Percentiles rank a stretch among this genome's conserved stretches.
phyloP scores from a whole-genome alignment of 371 early-diverging fungal species.

The Conidiobolus incongruus region DNA sequence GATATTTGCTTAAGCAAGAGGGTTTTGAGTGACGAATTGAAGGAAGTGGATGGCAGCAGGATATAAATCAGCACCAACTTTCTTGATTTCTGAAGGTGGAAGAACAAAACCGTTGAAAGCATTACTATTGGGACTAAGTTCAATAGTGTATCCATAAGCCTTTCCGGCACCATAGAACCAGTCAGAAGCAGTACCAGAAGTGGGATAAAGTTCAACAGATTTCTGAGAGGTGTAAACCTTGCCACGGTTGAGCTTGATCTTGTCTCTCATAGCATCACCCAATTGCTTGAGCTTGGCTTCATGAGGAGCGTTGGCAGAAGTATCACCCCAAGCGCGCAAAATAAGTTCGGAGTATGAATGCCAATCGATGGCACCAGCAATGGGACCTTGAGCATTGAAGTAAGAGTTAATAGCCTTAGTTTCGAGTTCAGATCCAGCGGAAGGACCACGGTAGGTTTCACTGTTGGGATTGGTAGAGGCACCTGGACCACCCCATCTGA shows the following conservation, averaged over 20 bases:
- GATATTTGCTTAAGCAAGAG: too few relatives aligned
- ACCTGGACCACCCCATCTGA: conserved; percentile 18
- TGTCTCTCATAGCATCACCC: not conserved
- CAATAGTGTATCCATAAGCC: conserved; percentile 5
- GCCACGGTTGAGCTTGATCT: not conserved
- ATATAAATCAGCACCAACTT: conserved; percentile 1
- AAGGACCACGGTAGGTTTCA: conserved; percentile 19
- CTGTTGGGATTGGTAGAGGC: conserved; percentile 12
- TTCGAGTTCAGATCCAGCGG: conserved; percentile 17
- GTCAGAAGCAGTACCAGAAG: conserved; percentile 4
- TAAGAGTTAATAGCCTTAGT: conserved; percentile 11
- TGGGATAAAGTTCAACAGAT: conserved; percentile 1
- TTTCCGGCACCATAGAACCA: conserved; percentile 4
- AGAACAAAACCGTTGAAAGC: conserved; percentile 2
- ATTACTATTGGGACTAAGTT: conserved; percentile 3
- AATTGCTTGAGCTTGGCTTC: not conserved
- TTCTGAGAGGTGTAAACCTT: too few relatives aligned
- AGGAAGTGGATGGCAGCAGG: conserved; percentile 3
- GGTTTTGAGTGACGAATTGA: not conserved
- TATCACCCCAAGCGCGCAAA: conserved; percentile 11
- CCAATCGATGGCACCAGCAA: conserved; percentile 19
- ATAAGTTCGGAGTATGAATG: conserved; percentile 15
- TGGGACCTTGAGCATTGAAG: conserved; percentile 10
- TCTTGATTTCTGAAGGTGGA: conserved; percentile 1
- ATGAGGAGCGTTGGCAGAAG: not conserved